phyloP scores from a whole-genome alignment of 768 basidiomycete genomes.

The Clitopilus hobsonii region DNA sequence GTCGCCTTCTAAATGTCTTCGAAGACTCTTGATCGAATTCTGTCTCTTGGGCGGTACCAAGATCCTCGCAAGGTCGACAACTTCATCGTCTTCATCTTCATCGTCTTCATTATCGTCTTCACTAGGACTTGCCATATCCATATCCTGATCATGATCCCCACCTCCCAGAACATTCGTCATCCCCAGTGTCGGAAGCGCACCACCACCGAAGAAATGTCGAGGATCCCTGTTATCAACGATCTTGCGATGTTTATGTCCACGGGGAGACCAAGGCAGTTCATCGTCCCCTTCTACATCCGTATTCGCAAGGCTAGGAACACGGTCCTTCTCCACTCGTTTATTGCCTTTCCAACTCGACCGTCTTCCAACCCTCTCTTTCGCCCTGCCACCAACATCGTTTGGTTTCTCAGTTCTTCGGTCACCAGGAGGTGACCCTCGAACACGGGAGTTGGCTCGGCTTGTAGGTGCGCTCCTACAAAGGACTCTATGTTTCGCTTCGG shows the following conservation, averaged over 20 bases:
- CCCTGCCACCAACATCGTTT: constrained; percentile 10
- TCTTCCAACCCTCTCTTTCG: constrained; percentile 15
- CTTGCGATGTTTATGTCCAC: not conserved
- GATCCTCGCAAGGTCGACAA: constrained; percentile 61
- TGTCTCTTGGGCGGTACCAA: constrained; percentile 71
- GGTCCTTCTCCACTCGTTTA: constrained; percentile 17
- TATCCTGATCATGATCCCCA: not conserved
- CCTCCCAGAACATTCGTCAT: not conserved
- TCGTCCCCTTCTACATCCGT: constrained; percentile 57
- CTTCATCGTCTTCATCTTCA: constrained; percentile 43
- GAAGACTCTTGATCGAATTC: constrained; percentile 66
- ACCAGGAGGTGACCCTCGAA: constrained; percentile 11
- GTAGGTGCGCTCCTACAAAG: constrained; percentile 68
- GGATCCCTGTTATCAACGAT: constrained; percentile 8
- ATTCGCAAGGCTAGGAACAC: constrained; percentile 58
- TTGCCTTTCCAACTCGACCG: constrained; percentile 16
- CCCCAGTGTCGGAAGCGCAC: constrained; percentile 9
- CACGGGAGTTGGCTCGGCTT: constrained; percentile 51
- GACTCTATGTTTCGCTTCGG: constrained; percentile 51
- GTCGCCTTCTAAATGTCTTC: constrained; percentile 44
- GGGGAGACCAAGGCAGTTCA: not conserved
- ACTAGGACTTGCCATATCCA: constrained; percentile 16
- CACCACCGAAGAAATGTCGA: constrained; percentile 28
- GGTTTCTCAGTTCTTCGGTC: not conserved
- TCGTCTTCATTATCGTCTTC: constrained; percentile 38